Conservation (phyloP, 768 basidiomycete species). For the Russula brevipes region DNA sequence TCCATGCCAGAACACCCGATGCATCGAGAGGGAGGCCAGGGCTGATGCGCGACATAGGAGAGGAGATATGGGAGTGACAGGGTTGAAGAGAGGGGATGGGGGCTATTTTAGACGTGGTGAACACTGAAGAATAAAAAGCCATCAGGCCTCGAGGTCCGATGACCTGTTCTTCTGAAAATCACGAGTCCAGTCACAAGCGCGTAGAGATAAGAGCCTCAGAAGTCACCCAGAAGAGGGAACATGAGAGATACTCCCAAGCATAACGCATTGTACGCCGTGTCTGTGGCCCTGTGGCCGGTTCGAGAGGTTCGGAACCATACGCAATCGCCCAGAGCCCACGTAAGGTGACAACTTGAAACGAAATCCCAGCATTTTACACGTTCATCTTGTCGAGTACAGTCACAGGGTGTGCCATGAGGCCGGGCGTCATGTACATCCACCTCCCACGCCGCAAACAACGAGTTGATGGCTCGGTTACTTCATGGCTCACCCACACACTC, state of each 20-base stretch:
- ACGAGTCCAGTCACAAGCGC: not conserved
- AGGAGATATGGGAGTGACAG: not conserved
- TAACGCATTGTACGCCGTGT: not conserved
- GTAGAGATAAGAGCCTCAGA: not conserved
- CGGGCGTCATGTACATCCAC: no score
- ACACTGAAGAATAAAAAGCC: not conserved
- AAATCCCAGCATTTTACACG: no score
- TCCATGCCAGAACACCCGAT: conserved; percentile 8
- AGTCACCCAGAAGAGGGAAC: not conserved
- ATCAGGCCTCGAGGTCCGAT: not conserved
- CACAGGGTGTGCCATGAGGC: no score
- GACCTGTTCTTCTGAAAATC: not conserved
- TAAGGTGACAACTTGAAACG: no score
- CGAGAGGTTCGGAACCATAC: no score
- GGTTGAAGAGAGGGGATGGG: not conserved
- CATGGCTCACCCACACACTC: no score
- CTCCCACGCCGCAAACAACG: no score
- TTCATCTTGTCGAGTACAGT: no score
- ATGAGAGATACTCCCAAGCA: not conserved
- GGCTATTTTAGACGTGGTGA: not conserved
- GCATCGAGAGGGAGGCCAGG: not conserved
- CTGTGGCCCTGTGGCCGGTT: not conserved
- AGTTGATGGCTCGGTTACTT: no score
- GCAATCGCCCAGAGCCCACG: no score
- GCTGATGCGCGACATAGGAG: not conserved